phyloP scores from a whole-genome alignment of 805 yeast genomes.

The Teunomyces cretensis region DNA sequence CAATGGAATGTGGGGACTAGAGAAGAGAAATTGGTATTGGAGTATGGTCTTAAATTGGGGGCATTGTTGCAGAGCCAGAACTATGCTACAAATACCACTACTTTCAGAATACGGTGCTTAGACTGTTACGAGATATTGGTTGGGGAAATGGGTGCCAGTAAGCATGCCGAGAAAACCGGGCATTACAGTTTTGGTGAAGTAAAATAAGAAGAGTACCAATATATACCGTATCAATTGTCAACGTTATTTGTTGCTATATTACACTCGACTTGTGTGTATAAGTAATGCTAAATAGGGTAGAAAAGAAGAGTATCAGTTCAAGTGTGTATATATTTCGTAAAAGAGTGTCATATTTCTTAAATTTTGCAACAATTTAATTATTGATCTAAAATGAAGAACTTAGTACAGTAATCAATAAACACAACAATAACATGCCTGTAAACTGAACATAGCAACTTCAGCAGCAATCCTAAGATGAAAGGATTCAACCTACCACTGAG shows the following conservation, averaged over 20 bases:
- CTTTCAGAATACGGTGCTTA: conserved; percentile 56
- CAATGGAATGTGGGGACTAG: conserved; percentile 39
- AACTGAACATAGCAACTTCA: too few relatives aligned
- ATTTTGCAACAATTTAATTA: not conserved
- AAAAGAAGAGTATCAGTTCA: too few relatives aligned
- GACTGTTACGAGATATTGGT: conserved; percentile 50
- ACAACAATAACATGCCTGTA: too few relatives aligned
- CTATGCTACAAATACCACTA: conserved; percentile 64
- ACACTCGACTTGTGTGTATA: too few relatives aligned
- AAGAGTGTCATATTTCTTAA: not conserved
- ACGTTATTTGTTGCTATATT: too few relatives aligned
- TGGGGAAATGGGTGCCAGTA: conserved; percentile 65
- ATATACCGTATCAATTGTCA: too few relatives aligned
- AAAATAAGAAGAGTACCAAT: conserved; percentile 8
- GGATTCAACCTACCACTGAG: too few relatives aligned
- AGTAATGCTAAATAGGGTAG: too few relatives aligned
- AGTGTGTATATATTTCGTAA: not conserved
- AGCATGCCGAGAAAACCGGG: conserved; percentile 62
- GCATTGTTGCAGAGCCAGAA: conserved; percentile 47
- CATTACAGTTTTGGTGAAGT: conserved; percentile 65
- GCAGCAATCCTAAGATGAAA: not conserved
- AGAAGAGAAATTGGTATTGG: conserved; percentile 32
- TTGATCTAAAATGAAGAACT: too few relatives aligned
- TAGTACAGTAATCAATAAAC: too few relatives aligned
- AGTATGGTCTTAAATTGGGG: conserved; percentile 41